Percentiles rank a stretch among this genome's conserved stretches.
Evolutionary conservation across 1,284 basidiomycete genomes (phyloP).

Genomic region (Leccinum subrobustum): DNA sequence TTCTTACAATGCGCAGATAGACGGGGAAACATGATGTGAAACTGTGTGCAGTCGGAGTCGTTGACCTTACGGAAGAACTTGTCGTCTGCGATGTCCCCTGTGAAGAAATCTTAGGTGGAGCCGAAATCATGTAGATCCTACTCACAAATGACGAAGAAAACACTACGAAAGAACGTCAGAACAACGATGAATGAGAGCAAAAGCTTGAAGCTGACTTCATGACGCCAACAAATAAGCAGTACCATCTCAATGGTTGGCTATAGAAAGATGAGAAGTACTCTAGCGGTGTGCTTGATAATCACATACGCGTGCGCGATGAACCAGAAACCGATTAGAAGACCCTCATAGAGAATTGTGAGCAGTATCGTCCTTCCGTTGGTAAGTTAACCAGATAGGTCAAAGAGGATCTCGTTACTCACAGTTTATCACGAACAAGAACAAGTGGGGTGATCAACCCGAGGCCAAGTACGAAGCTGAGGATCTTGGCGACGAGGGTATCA

Average conservation of each 20-base stretch:
- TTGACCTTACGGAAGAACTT: slow-evolving; percentile 84
- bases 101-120: slow-evolving; percentile 7
- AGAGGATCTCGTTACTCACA: slow-evolving; percentile 49
- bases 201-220: slow-evolving; percentile 63
- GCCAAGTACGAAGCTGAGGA: slow-evolving; percentile 78
- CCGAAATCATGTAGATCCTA: slow-evolving; percentile 3
- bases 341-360: slow-evolving; percentile 74
- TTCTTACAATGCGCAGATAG: slow-evolving; percentile 61
- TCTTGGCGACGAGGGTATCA: slow-evolving; percentile 76
- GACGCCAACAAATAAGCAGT: slow-evolving; percentile 77
- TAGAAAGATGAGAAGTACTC: slow-evolving; percentile 7
- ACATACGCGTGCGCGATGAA: slow-evolving; percentile 79
- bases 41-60: slow-evolving; percentile 81
- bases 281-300: slow-evolving; percentile 15
- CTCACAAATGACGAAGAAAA: slow-evolving; percentile 76
- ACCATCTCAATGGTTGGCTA: slow-evolving; percentile 72
- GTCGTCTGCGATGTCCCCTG: slow-evolving; percentile 84
- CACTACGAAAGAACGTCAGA: slow-evolving; percentile 42
- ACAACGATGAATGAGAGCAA: not conserved
- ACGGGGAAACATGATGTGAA: slow-evolving; percentile 62
- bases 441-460: slow-evolving; percentile 73
- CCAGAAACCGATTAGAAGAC: slow-evolving; percentile 78
- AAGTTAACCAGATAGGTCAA: slow-evolving; percentile 5
- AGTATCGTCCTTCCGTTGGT: slow-evolving; percentile 62
- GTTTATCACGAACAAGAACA: slow-evolving; percentile 77